Evolutionary conservation across 2,329 filamentous ascomycete genomes (phyloP), one percentile per base, ranked within the genome.

Genomic region (Diaporthe destruens): DNA sequence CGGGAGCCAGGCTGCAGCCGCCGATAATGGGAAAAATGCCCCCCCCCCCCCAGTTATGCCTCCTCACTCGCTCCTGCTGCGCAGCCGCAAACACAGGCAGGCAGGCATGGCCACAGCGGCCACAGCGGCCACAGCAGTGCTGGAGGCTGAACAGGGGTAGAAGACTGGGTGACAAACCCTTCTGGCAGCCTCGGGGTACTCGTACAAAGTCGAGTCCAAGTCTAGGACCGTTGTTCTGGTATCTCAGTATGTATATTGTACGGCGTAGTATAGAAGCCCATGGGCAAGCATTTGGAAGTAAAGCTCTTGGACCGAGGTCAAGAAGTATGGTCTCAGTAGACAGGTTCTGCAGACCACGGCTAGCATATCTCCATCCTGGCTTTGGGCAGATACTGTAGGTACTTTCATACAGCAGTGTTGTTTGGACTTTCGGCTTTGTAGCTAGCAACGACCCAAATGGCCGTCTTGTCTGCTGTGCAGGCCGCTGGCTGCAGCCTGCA

Each of bases 1-100:
- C 59, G 67, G 23, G 55, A 69, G 51, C 54, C 67, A 59, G 67
- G 55, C 67, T 70, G 32, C 67, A 61, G 55, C 25, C 44, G 44
- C 55, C 55, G 67, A 51, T 59, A 51, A 42, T 42, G 67, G 32
- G 67, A n/a, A n/a, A n/a, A n/a, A n/a, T n/a, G n/a, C n/a, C n/a
- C n/a, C n/a, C n/a, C n/a, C n/a, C 16, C 29, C 49, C 44, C 44
- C 44, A 44, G 32, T 51, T 51, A 32, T 44, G 20, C 23, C 61
- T 44, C 25, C 44, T 44, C 25, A 44, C 42, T 44, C 57, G 29
- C 42, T 63, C 57, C 23, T 61, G 36, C 57, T 63, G 25, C 42
- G 25, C 57, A 63, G 42, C 25, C 57, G 57, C 42, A 63, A 9
- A 18, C 57, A 25, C 57, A 63, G 16, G 57, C 57, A 63, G 57